A percentile compares a stretch with the other conserved stretches of the same genome.
Evolutionary conservation across 2,329 filamentous ascomycete species (phyloP).

Genomic region (Acrocalymma vagum): DNA sequence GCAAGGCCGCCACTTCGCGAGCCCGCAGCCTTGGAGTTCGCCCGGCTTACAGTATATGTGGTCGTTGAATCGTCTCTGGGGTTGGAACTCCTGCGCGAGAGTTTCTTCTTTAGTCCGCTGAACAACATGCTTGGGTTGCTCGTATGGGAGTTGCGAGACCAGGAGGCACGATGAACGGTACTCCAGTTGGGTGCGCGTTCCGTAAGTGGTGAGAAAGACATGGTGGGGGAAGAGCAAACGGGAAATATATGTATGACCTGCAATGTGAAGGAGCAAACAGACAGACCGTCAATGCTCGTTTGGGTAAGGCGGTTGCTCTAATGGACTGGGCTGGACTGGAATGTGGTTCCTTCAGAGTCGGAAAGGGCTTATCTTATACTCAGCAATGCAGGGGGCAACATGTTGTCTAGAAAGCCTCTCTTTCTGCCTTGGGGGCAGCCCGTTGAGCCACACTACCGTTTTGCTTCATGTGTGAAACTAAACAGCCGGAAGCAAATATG

Average conservation of each 20-base stretch:
- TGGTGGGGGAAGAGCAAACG: conserved; percentile 14
- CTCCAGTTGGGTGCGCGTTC: conserved; percentile 6
- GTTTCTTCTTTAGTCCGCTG: conserved; percentile 32
- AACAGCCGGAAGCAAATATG: no score
- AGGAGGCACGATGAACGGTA: conserved; percentile 8
- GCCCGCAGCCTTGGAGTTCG: conserved; percentile 13
- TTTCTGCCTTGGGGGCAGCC: no score
- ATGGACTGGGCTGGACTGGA: no score
- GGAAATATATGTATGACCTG: conserved; percentile 4
- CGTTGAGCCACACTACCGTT: no score
- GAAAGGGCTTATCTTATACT: no score
- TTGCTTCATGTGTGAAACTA: no score
- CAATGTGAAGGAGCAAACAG: no score
- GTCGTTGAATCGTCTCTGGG: conserved; percentile 12
- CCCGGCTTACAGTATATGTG: conserved; percentile 2
- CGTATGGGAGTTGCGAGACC: conserved; percentile 5
- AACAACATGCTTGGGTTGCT: conserved; percentile 21
- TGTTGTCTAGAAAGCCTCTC: no score
- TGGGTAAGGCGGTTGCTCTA: conserved; percentile 1
- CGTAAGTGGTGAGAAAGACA: conserved; percentile 19
- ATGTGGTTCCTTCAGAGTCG: no score
- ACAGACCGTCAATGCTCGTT: conserved; percentile 7
- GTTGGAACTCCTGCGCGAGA: conserved; percentile 26
- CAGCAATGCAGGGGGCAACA: no score
- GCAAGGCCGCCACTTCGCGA: conserved; percentile 25